Conservation (phyloP, 805 yeast species). For the Saccharomyces eubayanus region DNA sequence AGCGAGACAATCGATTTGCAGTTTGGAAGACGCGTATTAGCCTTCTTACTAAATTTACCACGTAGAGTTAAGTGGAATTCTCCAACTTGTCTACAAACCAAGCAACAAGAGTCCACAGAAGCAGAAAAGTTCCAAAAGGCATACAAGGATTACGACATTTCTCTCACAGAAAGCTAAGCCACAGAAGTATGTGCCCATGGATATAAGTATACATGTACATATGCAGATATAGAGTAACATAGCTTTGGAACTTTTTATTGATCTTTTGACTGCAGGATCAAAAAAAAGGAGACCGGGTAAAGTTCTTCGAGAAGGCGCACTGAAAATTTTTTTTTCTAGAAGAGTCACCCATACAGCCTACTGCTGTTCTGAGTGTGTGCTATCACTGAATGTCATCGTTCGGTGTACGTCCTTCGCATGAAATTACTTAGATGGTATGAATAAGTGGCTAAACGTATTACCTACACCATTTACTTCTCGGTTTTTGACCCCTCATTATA, state of each 20-base stretch:
- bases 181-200: neutral
- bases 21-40: constrained; percentile 74
- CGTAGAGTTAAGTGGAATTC: constrained; percentile 69
- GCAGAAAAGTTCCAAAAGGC: constrained; percentile 52
- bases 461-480: neutral
- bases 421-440: constrained; percentile 1
- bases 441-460: neutral
- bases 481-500: neutral
- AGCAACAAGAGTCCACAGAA: constrained; percentile 54
- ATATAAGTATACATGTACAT: neutral
- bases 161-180: constrained; percentile 12
- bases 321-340: neutral
- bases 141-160: constrained; percentile 49
- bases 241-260: neutral
- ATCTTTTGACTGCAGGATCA: neutral
- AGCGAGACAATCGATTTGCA: constrained; percentile 57
- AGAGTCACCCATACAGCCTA: neutral
- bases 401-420: neutral
- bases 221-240: neutral
- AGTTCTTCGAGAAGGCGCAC: neutral
- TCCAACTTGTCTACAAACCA: constrained; percentile 48
- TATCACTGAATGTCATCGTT: neutral
- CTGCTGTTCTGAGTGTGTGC: neutral
- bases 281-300: neutral
- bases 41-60: constrained; percentile 51